These are phyloP conservation scores for Closterium sp. DNA, from an alignment of 139 green algal species.

Conservation along the genomic window DNA sequence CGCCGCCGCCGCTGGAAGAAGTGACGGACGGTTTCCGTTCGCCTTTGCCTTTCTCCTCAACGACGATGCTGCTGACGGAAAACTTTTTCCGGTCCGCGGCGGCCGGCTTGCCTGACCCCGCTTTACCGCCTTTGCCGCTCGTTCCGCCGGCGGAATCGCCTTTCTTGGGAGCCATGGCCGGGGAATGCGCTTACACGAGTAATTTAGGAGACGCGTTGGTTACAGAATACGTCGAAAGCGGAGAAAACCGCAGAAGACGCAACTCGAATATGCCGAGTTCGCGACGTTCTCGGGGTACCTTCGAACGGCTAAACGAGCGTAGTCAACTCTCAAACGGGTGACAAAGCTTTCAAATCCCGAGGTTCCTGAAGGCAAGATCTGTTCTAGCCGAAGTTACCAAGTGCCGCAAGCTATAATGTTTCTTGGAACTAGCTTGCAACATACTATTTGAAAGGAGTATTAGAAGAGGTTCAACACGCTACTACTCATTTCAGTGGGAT, in stretches of 20 bases:
- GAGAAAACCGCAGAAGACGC: background rate
- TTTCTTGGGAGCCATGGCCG: background rate
- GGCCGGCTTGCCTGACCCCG: background rate
- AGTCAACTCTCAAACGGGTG: too few species aligned
- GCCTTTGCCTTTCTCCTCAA: background rate
- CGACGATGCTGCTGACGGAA: background rate
- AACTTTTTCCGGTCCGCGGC: conserved; percentile 5
- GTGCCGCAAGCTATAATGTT: too few species aligned
- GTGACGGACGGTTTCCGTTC: background rate
- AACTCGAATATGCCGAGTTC: background rate
- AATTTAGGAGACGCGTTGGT: background rate
- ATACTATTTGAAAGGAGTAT: too few species aligned
- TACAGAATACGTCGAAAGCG: background rate
- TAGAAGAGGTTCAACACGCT: too few species aligned
- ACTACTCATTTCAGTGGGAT: too few species aligned
- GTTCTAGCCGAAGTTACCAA: too few species aligned
- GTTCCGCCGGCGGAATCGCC: background rate
- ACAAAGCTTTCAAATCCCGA: too few species aligned
- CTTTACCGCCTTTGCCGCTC: background rate
- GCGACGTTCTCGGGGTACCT: background rate
- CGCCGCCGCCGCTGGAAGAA: background rate
- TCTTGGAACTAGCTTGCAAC: too few species aligned
- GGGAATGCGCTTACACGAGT: background rate
- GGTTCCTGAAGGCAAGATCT: background rate
- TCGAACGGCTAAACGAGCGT: background rate